A percentile compares a stretch with the other conserved stretches of the same genome.
Evolutionary conservation across 495 filamentous ascomycete species (phyloP).

Genomic region (Xylaria palmicola): DNA sequence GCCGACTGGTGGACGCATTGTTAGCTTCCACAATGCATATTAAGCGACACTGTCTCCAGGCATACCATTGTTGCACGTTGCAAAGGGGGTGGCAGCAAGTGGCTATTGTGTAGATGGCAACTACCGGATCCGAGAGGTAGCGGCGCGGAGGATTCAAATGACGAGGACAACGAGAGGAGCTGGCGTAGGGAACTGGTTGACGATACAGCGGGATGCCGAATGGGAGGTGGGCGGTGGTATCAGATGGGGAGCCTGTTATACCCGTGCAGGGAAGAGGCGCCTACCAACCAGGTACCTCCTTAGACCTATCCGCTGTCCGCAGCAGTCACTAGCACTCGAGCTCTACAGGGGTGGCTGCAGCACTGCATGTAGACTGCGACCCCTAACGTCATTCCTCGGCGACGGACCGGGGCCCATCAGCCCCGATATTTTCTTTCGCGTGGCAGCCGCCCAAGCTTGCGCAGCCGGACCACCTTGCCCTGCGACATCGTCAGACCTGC

Average conservation of each 20-base stretch:
- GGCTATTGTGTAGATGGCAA: background rate
- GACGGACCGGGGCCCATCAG: background rate
- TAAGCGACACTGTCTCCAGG: background rate
- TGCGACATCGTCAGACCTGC: too few species aligned
- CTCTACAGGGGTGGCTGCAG: too few species aligned
- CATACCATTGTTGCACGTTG: conserved; percentile 44
- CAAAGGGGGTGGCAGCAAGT: background rate
- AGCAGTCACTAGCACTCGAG: background rate
- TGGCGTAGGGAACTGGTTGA: conserved; percentile 6
- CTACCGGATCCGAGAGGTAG: background rate
- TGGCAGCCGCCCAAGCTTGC: background rate
- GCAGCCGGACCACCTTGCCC: too few species aligned
- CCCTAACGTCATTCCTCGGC: conserved; percentile 1
- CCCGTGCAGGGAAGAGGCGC: background rate
- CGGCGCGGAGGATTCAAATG: background rate
- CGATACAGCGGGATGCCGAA: background rate
- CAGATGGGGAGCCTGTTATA: too few species aligned
- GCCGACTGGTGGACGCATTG: conserved; percentile 65
- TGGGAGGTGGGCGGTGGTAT: conserved; percentile 6
- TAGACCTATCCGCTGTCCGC: background rate
- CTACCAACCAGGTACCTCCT: background rate
- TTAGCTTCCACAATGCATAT: conserved; percentile 19
- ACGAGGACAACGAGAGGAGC: background rate
- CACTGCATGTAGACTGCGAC: too few species aligned
- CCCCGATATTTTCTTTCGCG: background rate